Percentiles rank a stretch among this genome's conserved stretches.
Conservation (phyloP, 2,329 filamentous ascomycete genomes). For the Mollisiaceae sp. region DNA sequence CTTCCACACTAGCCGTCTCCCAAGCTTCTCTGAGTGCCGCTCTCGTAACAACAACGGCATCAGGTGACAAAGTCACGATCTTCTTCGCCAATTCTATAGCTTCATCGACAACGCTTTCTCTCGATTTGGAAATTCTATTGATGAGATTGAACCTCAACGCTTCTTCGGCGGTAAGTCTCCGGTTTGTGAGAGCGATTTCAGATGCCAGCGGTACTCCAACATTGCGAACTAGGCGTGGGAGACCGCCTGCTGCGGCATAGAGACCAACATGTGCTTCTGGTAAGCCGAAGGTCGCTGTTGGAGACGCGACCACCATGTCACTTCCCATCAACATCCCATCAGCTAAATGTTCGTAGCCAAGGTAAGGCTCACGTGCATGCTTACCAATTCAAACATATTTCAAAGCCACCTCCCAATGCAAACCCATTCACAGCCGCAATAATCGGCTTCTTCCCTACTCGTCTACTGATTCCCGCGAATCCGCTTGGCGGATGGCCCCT, state of each 20-base stretch:
- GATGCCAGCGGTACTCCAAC: slow-evolving; percentile 70
- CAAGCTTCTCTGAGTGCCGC: slow-evolving; percentile 74
- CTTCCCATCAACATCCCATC: slow-evolving; percentile 41
- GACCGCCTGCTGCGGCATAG: slow-evolving; percentile 71
- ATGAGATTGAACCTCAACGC: slow-evolving; percentile 69
- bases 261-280: slow-evolving; percentile 75
- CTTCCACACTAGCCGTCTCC: slow-evolving; percentile 65
- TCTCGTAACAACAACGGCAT: slow-evolving; percentile 73
- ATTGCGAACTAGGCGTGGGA: slow-evolving; percentile 68
- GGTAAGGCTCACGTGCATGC: neutral
- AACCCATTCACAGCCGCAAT: slow-evolving; percentile 80
- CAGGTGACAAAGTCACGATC: slow-evolving; percentile 71
- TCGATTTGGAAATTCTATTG: slow-evolving; percentile 61
- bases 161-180: slow-evolving; percentile 63
- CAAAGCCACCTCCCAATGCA: slow-evolving; percentile 77
- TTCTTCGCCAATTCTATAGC: slow-evolving; percentile 65
- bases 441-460: slow-evolving; percentile 73
- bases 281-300: slow-evolving; percentile 67
- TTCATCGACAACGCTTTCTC: slow-evolving; percentile 53
- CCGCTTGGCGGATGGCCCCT: slow-evolving; percentile 48
- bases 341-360: neutral
- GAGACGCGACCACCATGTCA: slow-evolving; percentile 71
- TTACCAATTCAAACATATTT: slow-evolving; percentile 65
- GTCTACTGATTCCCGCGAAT: slow-evolving; percentile 70
- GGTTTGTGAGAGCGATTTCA: slow-evolving; percentile 72